Evolutionary conservation across 345 rosid species (phyloP), one percentile per base, ranked within the genome.

Genomic region (Acer negundo): DNA sequence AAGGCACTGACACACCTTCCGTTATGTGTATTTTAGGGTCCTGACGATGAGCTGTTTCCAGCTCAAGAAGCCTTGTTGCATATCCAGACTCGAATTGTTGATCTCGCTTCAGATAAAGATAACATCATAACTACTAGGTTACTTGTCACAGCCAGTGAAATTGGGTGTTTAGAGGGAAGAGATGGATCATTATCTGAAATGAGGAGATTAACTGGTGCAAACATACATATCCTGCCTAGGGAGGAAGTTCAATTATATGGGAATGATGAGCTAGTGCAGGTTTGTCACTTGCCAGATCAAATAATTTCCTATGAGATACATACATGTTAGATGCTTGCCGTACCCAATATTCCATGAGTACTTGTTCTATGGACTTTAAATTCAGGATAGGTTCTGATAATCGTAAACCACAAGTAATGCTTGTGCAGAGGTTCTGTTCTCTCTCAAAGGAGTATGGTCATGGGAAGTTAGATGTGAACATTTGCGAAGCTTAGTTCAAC

Each of bases 61-160:
- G 98, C 98, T 59, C 99, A 97, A 87, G 99, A 94, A 87, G 99
- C 99, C 68, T 82, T 97, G 78, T 86, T 97, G 84, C 99, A 97
- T 81, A 94, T 97, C 81, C 99, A 97, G 80, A 93, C 93, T 82
- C 90, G 82, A 46, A 97, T 97, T 46, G 83, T 86, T 19, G 97
- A 97, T 85, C 93, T 92, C 70, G 63, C 81, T 69, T 86, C 93
- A 9, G 97, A 93, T 82, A 87, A 89, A 83, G 99, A 91, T 26
- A 88, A 88, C 79, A 71, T 88, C 16, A 75, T 92, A 76, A 93
- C 89, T 62, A 97, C 99, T 38, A 89, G 92, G 74, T 69, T 97
- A 71, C 87, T 97, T 72, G 84, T 97, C 80, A 79, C 96, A 68
- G 86, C 93, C 4, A 80, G 87, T 83, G 98, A 97, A 76, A 86